Conservation (phyloP, 176 grass and related monocot genomes). For the Aechmea fasciata region DNA sequence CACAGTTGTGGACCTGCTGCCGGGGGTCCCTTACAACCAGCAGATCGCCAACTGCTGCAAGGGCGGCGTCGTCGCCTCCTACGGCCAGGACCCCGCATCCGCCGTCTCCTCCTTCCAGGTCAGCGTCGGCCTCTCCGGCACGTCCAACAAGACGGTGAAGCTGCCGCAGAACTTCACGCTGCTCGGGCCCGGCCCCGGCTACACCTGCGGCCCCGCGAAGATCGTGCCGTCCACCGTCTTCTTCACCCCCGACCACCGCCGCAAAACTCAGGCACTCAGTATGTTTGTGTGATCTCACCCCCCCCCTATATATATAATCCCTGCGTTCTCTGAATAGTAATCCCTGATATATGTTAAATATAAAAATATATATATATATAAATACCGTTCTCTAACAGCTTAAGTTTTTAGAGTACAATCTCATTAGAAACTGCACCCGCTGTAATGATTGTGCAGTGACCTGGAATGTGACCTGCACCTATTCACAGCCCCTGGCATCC, state of each 20-base stretch:
- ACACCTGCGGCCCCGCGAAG: constrained; percentile 66
- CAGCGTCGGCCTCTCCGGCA: constrained; percentile 69
- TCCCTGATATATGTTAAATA: too few species aligned
- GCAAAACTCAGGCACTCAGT: constrained; percentile 86
- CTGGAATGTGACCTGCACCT: constrained; percentile 79
- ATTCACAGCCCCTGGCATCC: constrained; percentile 64
- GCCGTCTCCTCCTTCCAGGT: constrained; percentile 73
- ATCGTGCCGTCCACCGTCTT: constrained; percentile 66
- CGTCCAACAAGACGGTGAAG: constrained; percentile 90
- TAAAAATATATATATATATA: too few species aligned
- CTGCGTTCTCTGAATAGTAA: too few species aligned
- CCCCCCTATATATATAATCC: too few species aligned
- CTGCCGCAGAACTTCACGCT: constrained; percentile 77
- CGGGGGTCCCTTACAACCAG: constrained; percentile 93
- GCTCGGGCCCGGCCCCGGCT: constrained; percentile 50
- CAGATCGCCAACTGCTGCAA: constrained; percentile 99
- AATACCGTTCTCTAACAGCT: too few species aligned
- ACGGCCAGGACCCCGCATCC: constrained; percentile 51
- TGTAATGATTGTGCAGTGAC: constrained; percentile 57
- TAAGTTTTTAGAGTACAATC: too few species aligned
- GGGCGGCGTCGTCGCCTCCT: constrained; percentile 67
- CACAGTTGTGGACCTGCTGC: constrained; percentile 66
- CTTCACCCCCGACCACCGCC: constrained; percentile 45
- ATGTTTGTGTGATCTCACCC: not conserved
- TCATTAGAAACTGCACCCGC: too few species aligned